Conservation (phyloP, 371 early-diverging fungal species). For the Syncephalastrum racemosum region DNA sequence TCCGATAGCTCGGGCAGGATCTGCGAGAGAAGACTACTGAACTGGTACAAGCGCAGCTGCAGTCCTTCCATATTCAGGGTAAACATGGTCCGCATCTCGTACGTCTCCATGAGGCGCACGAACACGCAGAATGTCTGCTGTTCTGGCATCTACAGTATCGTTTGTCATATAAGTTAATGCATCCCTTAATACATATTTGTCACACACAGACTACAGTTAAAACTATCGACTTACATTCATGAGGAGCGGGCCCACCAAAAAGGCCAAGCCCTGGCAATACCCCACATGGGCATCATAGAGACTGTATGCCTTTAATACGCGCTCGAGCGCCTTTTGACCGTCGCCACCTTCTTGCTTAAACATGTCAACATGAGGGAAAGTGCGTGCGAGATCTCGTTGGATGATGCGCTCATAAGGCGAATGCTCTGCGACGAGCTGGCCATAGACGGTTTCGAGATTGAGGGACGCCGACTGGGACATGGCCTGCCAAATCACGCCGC, state of each 20-base stretch:
- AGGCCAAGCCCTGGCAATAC: conserved; percentile 96
- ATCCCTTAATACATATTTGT: conserved; percentile 25
- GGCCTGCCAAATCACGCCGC: conserved; percentile 94
- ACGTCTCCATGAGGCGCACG: conserved; percentile 82
- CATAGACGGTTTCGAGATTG: conserved; percentile 81
- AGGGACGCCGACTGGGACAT: conserved; percentile 81
- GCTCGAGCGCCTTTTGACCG: conserved; percentile 82
- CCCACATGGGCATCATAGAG: conserved; percentile 91
- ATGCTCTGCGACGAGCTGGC: conserved; percentile 74
- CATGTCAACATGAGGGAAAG: conserved; percentile 87
- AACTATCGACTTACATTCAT: conserved; percentile 67
- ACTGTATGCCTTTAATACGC: conserved; percentile 89
- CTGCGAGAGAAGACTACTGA: conserved; percentile 76
- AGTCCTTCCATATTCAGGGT: conserved; percentile 82
- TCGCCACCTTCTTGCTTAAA: conserved; percentile 82
- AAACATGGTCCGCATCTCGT: conserved; percentile 75
- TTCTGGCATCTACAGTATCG: conserved; percentile 70
- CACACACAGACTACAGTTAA: conserved; percentile 1
- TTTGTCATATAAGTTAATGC: not conserved
- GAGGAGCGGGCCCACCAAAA: conserved; percentile 90
- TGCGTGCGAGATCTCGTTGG: conserved; percentile 87
- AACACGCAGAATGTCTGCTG: conserved; percentile 88
- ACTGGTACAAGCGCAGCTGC: conserved; percentile 78
- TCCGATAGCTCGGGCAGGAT: conserved; percentile 70
- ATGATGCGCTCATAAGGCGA: conserved; percentile 89